Percentiles rank a stretch among this genome's conserved stretches.
Conservation (phyloP, 768 basidiomycete genomes). For the Amylocystis lapponica region DNA sequence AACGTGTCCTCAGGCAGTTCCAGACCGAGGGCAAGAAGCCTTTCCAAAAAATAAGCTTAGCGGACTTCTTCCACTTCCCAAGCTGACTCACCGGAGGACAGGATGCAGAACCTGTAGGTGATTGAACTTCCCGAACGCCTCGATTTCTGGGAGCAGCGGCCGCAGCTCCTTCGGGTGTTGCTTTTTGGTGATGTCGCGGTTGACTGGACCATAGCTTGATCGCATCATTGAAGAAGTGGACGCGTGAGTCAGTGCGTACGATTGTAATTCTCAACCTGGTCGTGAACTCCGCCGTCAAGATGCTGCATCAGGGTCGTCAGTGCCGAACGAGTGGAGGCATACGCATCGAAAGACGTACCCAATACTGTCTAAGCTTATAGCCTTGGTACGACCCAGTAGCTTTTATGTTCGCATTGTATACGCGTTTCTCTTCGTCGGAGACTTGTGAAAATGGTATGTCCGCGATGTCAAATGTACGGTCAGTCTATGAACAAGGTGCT, state of each 20-base stretch:
- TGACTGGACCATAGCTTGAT: constrained; percentile 30
- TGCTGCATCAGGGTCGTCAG: constrained; percentile 32
- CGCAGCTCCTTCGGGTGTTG: constrained; percentile 44
- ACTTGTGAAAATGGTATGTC: constrained; percentile 30
- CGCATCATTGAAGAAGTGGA: background rate
- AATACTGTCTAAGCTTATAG: constrained; percentile 49
- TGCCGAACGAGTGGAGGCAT: background rate
- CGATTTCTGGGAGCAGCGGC: constrained; percentile 48
- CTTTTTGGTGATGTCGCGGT: constrained; percentile 41
- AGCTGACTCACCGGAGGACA: constrained; percentile 34
- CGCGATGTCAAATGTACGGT: constrained; percentile 32
- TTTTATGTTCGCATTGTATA: constrained; percentile 28
- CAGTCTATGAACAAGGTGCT: constrained; percentile 14
- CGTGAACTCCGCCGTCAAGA: constrained; percentile 52
- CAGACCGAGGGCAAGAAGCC: constrained; percentile 38
- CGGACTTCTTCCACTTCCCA: too few relatives aligned
- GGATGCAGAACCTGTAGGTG: constrained; percentile 48
- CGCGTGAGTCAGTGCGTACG: constrained; percentile 30
- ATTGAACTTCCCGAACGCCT: constrained; percentile 43
- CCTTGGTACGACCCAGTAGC: constrained; percentile 46
- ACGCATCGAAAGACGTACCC: constrained; percentile 30
- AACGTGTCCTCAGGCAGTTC: constrained; percentile 43
- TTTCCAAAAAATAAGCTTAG: constrained; percentile 4
- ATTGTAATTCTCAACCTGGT: constrained; percentile 59
- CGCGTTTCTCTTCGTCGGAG: constrained; percentile 27